Percentiles rank a stretch among this genome's conserved stretches.
Evolutionary conservation across 2,329 filamentous ascomycete species (phyloP).

Genomic region (Scedosporium dehoogii): DNA sequence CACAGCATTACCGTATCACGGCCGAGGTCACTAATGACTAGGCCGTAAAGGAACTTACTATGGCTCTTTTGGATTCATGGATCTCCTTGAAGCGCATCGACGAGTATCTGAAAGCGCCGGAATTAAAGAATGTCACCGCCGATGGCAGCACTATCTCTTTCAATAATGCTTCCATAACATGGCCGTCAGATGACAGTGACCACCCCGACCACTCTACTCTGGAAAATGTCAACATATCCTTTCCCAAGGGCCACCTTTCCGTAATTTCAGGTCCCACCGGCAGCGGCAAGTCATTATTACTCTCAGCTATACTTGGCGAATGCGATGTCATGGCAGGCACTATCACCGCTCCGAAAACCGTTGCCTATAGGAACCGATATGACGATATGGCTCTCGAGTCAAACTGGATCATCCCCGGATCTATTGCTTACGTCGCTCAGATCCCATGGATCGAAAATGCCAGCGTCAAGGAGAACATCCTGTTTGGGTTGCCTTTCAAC

Average conservation of each 20-base stretch:
- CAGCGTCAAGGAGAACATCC: conserved; percentile 66
- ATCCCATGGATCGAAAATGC: conserved; percentile 82
- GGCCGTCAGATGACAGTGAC: background rate
- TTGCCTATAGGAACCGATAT: conserved; percentile 35
- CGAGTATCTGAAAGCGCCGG: background rate
- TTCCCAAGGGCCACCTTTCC: background rate
- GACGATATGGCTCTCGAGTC: conserved; percentile 22
- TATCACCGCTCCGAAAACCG: background rate
- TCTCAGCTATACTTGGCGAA: background rate
- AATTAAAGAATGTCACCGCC: background rate
- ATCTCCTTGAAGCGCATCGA: background rate
- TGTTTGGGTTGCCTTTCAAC: conserved; percentile 64
- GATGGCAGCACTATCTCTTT: background rate
- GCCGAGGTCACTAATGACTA: no score
- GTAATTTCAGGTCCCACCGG: background rate
- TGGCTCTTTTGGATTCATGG: no score
- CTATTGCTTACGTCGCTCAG: conserved; percentile 67
- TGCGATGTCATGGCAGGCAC: background rate
- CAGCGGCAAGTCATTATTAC: background rate
- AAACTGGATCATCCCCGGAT: conserved; percentile 63
- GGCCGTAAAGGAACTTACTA: no score
- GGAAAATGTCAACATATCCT: background rate
- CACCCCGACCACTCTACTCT: background rate
- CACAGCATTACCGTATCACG: no score
- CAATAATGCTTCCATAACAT: background rate